A percentile compares a stretch with the other conserved stretches of the same genome.
Evolutionary conservation across 495 filamentous ascomycete species (phyloP).

Genomic region (Xylaria cubensis): DNA sequence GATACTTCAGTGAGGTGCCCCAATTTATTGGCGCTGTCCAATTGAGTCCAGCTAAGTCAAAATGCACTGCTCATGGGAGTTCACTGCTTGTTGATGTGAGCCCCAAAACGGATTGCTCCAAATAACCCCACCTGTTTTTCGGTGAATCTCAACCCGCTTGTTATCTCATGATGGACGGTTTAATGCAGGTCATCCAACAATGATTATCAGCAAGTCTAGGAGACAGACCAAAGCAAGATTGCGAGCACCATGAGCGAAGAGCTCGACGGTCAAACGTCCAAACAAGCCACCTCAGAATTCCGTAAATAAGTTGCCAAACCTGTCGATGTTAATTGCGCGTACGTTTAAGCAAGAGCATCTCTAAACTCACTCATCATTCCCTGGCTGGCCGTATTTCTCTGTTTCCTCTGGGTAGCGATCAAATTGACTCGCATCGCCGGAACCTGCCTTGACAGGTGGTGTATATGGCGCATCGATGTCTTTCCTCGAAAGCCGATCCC

Average conservation of each 20-base stretch:
- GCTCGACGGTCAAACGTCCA: background rate
- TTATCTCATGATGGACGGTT: background rate
- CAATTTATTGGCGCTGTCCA: conserved; percentile 4
- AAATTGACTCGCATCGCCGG: conserved; percentile 96
- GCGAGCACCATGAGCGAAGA: background rate
- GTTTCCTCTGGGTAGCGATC: conserved; percentile 97
- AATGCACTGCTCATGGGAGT: background rate
- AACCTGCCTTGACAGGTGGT: conserved; percentile 90
- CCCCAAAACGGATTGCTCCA: too few species aligned
- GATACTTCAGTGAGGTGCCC: conserved; percentile 18
- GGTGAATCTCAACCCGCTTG: background rate
- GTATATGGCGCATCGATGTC: conserved; percentile 99
- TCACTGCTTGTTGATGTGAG: background rate
- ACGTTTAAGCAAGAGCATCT: conserved; percentile 9
- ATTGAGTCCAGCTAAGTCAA: conserved; percentile 2
- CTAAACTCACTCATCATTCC: conserved; percentile 79
- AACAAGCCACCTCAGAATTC: conserved; percentile 62
- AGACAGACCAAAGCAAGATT: background rate
- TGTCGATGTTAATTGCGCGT: conserved; percentile 42
- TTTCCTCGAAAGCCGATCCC: conserved; percentile 90
- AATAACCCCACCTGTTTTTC: background rate
- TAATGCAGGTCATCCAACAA: background rate
- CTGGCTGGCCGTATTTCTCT: conserved; percentile 80
- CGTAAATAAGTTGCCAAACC: conserved; percentile 73
- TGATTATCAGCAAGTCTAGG: background rate